phyloP scores from a whole-genome alignment of 768 basidiomycete species.

The Coprinopsis sp. region DNA sequence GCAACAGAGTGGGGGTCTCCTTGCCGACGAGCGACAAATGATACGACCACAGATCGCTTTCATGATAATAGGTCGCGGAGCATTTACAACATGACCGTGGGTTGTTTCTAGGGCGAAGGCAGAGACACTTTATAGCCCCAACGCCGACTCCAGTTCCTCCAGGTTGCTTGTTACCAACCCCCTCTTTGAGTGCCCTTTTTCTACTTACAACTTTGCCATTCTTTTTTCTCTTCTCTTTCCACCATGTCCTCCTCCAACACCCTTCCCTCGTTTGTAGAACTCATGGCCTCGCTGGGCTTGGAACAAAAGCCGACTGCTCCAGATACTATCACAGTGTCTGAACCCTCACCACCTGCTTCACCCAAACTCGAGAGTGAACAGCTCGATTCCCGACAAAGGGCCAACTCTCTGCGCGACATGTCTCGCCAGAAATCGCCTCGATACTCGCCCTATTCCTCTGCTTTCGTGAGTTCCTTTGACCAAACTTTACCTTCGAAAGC shows the following conservation, averaged over 20 bases:
- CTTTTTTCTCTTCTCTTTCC: conserved; percentile 23
- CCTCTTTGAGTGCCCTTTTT: conserved; percentile 22
- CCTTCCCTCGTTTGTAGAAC: conserved; percentile 83
- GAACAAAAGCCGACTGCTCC: conserved; percentile 31
- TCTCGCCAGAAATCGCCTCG: conserved; percentile 35
- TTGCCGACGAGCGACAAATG: conserved; percentile 55
- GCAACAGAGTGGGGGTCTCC: conserved; percentile 42
- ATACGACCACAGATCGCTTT: conserved; percentile 32
- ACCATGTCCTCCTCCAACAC: conserved; percentile 56
- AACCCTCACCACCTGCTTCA: conserved; percentile 36
- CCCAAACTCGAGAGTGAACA: conserved; percentile 27
- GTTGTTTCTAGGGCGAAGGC: conserved; percentile 48
- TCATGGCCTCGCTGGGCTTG: conserved; percentile 80
- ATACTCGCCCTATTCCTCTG: conserved; percentile 47
- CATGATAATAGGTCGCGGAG: conserved; percentile 37
- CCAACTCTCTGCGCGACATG: conserved; percentile 37
- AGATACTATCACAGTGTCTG: conserved; percentile 25
- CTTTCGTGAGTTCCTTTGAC: conserved; percentile 26
- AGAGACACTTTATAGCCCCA: conserved; percentile 34
- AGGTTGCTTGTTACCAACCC: conserved; percentile 36
- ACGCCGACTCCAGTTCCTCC: conserved; percentile 14
- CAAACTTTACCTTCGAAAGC: not conserved
- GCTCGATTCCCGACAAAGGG: conserved; percentile 35
- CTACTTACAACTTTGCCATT: conserved; percentile 19
- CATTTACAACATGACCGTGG: conserved; percentile 55